phyloP scores from a whole-genome alignment of 2,329 filamentous ascomycete species.

The Kalaharituber pfeilii region DNA sequence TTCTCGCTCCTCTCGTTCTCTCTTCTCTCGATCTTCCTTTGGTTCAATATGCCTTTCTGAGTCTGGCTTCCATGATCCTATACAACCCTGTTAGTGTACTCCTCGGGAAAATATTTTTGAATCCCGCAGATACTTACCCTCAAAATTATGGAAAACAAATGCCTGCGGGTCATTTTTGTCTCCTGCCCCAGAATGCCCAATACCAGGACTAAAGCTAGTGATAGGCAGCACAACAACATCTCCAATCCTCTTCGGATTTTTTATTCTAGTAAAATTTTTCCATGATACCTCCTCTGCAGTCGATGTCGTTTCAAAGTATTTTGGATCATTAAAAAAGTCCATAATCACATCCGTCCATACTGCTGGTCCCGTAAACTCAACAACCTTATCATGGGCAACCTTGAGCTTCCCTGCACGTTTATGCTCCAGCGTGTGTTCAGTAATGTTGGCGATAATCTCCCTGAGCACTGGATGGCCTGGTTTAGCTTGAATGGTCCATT shows the following conservation, averaged over 20 bases:
- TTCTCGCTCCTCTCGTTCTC: not conserved
- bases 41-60: slow-evolving; percentile 9
- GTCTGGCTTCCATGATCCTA: slow-evolving; percentile 19
- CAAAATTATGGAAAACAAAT: slow-evolving; percentile 92
- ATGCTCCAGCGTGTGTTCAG: slow-evolving; percentile 57
- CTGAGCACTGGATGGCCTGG: slow-evolving; percentile 82
- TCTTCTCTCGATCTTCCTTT: not conserved
- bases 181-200: slow-evolving; percentile 79
- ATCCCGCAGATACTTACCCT: slow-evolving; percentile 44
- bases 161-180: slow-evolving; percentile 87
- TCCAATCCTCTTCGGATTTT: slow-evolving; percentile 64
- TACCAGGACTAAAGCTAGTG: slow-evolving; percentile 90
- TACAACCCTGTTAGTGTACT: slow-evolving; percentile 10
- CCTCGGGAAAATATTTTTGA: not conserved
- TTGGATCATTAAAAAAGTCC: slow-evolving; percentile 77
- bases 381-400: slow-evolving; percentile 49
- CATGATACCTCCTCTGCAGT: slow-evolving; percentile 62
- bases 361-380: slow-evolving; percentile 87
- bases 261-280: slow-evolving; percentile 78
- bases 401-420: slow-evolving; percentile 50
- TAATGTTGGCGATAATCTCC: slow-evolving; percentile 74
- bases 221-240: slow-evolving; percentile 90
- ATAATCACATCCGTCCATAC: slow-evolving; percentile 90
- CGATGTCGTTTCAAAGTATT: slow-evolving; percentile 65
- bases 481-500: slow-evolving; percentile 97